Base-by-base conservation (phyloP, 768 basidiomycete genomes). In the Fomitopsis serialis region DNA sequence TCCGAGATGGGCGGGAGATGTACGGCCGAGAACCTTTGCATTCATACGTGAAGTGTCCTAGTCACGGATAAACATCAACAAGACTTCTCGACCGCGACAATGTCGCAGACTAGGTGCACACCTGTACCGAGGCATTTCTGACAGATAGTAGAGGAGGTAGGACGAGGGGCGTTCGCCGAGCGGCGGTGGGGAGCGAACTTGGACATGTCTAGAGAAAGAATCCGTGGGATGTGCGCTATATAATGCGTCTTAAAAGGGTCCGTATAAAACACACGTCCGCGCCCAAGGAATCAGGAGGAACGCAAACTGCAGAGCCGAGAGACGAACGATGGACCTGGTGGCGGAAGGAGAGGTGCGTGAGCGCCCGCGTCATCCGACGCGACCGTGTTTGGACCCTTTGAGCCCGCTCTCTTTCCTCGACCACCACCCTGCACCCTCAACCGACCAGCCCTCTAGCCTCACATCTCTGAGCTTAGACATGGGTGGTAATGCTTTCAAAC, bases 11-110 rank as follows among this genome's bases (percentile, higher is more conserved):
- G n/a, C 95, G 79, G 11, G 90, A 82, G 37, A 92, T 75, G 66
- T 97, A 98, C 23, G 92, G 89, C 2, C 88, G 78, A 21, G 79
- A 61, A 17, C 78, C 77, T 69, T 91, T 92, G 79, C 95, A 98
- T 71, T 97, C 81, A 64, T 86, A 98, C 12, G 84, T 97, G 66
- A 86, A 95, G 69, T 97, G 95, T 0, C 93, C 94, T 84, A 63
- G 35, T 52, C 25, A 24, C 83, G 64, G 36, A 52, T 24, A 23
- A 21, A 21, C 12, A 24, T 15, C 22, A 32, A 11, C 29, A 11
- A 32, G 5, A 37, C 21, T 35, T 17, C 36, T 37, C 35, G n/a
- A 17, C 27, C 2, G 9, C 6, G 8, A 34, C 7, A 1, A 25
- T 37, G 19, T 12, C 40, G 15, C 19, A 17, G 36, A 42, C 2